Evolutionary conservation across 2,329 filamentous ascomycete genomes (phyloP).

Genomic region (Fusarium proliferatum): DNA sequence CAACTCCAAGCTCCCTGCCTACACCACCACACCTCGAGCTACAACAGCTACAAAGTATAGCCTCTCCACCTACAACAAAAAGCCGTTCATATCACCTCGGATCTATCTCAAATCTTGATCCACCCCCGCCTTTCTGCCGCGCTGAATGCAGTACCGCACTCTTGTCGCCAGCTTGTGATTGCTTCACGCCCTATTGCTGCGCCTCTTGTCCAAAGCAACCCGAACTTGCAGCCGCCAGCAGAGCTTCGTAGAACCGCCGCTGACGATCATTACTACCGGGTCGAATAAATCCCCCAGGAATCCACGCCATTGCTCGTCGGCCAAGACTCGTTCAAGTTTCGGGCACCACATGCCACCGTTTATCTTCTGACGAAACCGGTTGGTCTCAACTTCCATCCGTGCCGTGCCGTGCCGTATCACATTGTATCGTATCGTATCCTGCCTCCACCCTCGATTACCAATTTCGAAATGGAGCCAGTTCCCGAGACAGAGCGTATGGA

Average conservation of each 20-base stretch:
- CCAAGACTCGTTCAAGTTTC: constrained; percentile 27
- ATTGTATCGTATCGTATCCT: constrained; percentile 19
- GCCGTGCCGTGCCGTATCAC: constrained; percentile 21
- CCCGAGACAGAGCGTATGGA: constrained; percentile 76
- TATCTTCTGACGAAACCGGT: constrained; percentile 39
- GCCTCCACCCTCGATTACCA: constrained; percentile 30
- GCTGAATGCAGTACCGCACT: constrained; percentile 4
- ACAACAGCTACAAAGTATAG: constrained; percentile 22
- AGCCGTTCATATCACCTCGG: constrained; percentile 18
- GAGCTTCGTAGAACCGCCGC: constrained; percentile 24
- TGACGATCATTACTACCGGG: constrained; percentile 23
- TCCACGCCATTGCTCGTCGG: constrained; percentile 13
- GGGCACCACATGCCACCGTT: constrained; percentile 42
- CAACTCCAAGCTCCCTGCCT: not conserved
- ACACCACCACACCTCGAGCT: constrained; percentile 9
- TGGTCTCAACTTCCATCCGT: constrained; percentile 37
- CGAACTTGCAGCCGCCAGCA: constrained; percentile 16
- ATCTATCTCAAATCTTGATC: constrained; percentile 18
- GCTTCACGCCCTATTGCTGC: constrained; percentile 16
- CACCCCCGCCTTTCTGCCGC: constrained; percentile 31
- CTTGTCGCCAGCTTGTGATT: constrained; percentile 18
- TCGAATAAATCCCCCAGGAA: constrained; percentile 13
- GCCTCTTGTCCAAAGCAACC: constrained; percentile 17
- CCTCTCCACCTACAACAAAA: constrained; percentile 22
- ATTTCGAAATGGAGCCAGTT: constrained; percentile 70